A percentile compares a stretch with the other conserved stretches of the same genome.
Conservation (phyloP, 805 yeast species). For the Metschnikowia aberdeeniae region DNA sequence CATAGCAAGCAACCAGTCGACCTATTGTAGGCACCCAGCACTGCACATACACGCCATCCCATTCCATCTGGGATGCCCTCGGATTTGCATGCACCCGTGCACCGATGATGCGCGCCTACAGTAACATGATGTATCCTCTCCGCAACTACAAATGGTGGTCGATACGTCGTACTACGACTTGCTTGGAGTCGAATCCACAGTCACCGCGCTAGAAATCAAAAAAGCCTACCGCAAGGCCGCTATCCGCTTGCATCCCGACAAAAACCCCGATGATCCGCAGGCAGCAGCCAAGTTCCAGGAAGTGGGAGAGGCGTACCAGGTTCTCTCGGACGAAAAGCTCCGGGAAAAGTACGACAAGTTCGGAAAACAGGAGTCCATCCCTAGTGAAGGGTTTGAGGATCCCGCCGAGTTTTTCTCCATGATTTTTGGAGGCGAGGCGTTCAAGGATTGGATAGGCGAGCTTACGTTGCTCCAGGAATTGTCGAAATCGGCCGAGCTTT, state of each 20-base stretch:
- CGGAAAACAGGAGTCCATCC: slow-evolving; percentile 71
- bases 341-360: slow-evolving; percentile 68
- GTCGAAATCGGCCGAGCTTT: slow-evolving; percentile 39
- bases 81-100: background rate
- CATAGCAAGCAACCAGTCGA: slow-evolving; percentile 1
- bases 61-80: too few species aligned
- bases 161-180: slow-evolving; percentile 43
- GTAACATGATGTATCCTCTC: background rate
- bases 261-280: slow-evolving; percentile 42
- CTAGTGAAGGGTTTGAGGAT: slow-evolving; percentile 70
- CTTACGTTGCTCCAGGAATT: slow-evolving; percentile 47
- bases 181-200: slow-evolving; percentile 29
- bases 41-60: too few species aligned
- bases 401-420: slow-evolving; percentile 58
- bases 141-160: slow-evolving; percentile 35
- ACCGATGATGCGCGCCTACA: background rate
- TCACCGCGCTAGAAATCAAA: slow-evolving; percentile 42
- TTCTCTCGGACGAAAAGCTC: slow-evolving; percentile 59
- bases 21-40: too few species aligned
- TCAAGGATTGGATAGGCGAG: slow-evolving; percentile 50
- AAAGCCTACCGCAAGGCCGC: slow-evolving; percentile 72
- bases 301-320: slow-evolving; percentile 72
- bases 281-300: slow-evolving; percentile 45
- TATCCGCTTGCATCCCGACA: slow-evolving; percentile 67
- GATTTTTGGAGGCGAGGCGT: slow-evolving; percentile 89